A percentile compares a stretch with the other conserved stretches of the same genome.
Conservation (phyloP, 306 rosid genomes). For the Fragaria vesca region DNA sequence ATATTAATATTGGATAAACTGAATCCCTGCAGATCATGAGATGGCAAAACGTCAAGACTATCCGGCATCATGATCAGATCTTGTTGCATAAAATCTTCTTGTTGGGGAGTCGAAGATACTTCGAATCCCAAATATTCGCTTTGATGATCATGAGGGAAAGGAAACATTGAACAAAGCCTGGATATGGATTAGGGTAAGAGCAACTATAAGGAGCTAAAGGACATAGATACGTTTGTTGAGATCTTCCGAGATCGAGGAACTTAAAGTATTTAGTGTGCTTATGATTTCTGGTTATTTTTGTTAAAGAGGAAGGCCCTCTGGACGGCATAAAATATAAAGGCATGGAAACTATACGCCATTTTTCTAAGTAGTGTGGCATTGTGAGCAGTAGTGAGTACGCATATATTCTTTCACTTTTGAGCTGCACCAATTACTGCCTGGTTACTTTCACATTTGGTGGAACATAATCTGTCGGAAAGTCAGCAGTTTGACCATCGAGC, state of each 20-base stretch:
- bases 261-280: background rate
- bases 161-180: slow-evolving; percentile 13
- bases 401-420: background rate
- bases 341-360: background rate
- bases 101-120: slow-evolving; percentile 19
- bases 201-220: background rate
- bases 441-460: slow-evolving; percentile 15
- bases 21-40: background rate
- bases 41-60: slow-evolving; percentile 11
- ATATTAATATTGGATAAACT: slow-evolving; percentile 1
- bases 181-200: background rate
- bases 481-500: background rate
- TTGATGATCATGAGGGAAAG: slow-evolving; percentile 3
- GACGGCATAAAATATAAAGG: background rate
- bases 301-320: background rate
- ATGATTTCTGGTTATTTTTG: background rate
- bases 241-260: background rate
- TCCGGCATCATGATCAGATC: slow-evolving; percentile 23
- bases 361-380: too few species aligned
- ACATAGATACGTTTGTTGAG: slow-evolving; percentile 3
- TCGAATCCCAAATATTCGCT: slow-evolving; percentile 18
- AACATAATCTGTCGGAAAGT: slow-evolving; percentile 12
- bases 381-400: background rate
- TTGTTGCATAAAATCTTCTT: slow-evolving; percentile 18
- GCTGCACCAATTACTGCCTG: background rate